Conservation (phyloP, 768 basidiomycete species). For the Hericium erinaceus region DNA sequence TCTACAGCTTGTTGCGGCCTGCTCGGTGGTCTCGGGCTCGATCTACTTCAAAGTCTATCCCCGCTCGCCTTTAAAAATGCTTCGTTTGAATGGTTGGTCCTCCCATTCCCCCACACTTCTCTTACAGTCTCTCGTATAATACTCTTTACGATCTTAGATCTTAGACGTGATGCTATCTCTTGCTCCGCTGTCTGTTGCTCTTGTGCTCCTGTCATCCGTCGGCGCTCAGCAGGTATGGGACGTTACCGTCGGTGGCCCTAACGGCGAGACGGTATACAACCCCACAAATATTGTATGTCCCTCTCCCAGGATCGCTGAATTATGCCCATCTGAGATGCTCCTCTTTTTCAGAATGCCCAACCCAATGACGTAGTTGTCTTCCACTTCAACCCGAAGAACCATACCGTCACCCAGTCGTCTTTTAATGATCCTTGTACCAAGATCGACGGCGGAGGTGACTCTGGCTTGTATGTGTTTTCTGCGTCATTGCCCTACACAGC, state of each 20-base stretch:
- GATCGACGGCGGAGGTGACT: slow-evolving; percentile 17
- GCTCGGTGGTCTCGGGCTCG: too few species aligned
- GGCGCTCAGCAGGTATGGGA: background rate
- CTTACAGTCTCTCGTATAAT: too few species aligned
- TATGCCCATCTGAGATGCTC: background rate
- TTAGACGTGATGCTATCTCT: background rate
- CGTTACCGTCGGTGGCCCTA: slow-evolving; percentile 3
- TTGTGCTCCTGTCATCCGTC: slow-evolving; percentile 1
- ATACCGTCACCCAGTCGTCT: slow-evolving; percentile 21
- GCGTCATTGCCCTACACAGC: background rate
- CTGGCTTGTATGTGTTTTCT: slow-evolving; percentile 20
- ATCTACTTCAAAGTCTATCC: too few species aligned
- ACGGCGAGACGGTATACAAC: background rate
- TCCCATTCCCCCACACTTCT: too few species aligned
- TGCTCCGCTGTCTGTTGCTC: background rate
- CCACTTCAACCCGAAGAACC: slow-evolving; percentile 21
- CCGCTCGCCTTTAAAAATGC: too few species aligned
- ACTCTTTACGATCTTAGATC: background rate
- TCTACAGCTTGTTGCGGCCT: too few species aligned
- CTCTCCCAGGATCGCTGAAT: background rate
- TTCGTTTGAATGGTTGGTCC: too few species aligned
- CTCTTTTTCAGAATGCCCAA: background rate
- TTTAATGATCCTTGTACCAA: slow-evolving; percentile 20
- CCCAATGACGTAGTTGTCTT: slow-evolving; percentile 18
- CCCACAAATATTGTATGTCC: slow-evolving; percentile 3